Conservation (phyloP, 371 early-diverging fungal species). For the Sporodiniella umbellata region DNA sequence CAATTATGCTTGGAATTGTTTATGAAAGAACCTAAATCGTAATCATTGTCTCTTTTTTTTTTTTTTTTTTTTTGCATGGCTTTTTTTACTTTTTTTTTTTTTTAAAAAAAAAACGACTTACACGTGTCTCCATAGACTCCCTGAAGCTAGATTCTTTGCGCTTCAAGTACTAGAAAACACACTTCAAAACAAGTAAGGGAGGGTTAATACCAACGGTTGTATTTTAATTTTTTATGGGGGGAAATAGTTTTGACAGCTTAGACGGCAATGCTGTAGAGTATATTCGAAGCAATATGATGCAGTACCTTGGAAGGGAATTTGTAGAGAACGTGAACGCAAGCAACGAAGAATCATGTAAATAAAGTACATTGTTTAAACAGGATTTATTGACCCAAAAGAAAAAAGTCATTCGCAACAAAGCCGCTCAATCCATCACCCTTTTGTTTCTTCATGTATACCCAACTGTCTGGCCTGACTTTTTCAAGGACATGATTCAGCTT, state of each 20-base stretch:
- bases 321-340: constrained; percentile 46
- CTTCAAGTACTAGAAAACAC: constrained; percentile 84
- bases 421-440: constrained; percentile 81
- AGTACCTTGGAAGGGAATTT: constrained; percentile 64
- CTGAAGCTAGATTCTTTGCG: constrained; percentile 82
- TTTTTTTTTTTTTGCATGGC: constrained; percentile 2
- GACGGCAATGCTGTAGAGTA: constrained; percentile 54
- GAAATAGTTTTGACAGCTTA: constrained; percentile 51
- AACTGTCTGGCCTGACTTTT: constrained; percentile 84
- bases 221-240: too few relatives aligned
- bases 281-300: constrained; percentile 70
- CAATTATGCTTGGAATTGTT: constrained; percentile 80
- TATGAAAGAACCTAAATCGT: constrained; percentile 72
- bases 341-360: constrained; percentile 54
- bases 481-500: constrained; percentile 77
- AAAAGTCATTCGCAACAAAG: constrained; percentile 81
- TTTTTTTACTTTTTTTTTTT: constrained; percentile 1
- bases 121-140: constrained; percentile 43
- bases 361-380: constrained; percentile 7
- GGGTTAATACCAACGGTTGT: too few relatives aligned
- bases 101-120: neutral
- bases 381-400: neutral
- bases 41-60: constrained; percentile 17
- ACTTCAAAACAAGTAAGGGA: constrained; percentile 56
- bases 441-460: constrained; percentile 82